Evolutionary conservation across 2,329 filamentous ascomycete species (phyloP).

Genomic region (Cladophialophora exuberans): DNA sequence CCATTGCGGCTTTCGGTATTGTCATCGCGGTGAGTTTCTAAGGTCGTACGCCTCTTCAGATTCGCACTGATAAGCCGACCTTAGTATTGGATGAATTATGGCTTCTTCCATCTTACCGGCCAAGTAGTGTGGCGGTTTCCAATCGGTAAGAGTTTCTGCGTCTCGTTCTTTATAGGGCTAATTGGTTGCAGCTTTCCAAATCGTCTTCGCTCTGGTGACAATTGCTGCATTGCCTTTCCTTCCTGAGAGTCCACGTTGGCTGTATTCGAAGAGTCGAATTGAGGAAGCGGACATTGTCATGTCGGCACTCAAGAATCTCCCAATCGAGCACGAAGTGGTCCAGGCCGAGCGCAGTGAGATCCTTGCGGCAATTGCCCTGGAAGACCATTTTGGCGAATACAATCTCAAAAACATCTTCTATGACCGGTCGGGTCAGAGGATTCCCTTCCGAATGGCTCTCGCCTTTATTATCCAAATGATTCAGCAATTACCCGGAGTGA

Average conservation of each 20-base stretch:
- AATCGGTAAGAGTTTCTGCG: neutral
- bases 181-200: conserved; percentile 49
- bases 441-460: conserved; percentile 12
- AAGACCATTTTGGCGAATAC: conserved; percentile 17
- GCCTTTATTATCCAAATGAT: conserved; percentile 18
- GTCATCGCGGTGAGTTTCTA: no score
- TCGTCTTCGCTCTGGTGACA: conserved; percentile 53
- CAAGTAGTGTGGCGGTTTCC: conserved; percentile 51
- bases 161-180: neutral
- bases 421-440: conserved; percentile 20
- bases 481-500: conserved; percentile 19
- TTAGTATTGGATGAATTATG: conserved; percentile 60
- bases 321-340: conserved; percentile 15
- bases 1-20: conserved; percentile 55
- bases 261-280: conserved; percentile 47
- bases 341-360: conserved; percentile 18
- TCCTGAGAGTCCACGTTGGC: conserved; percentile 51
- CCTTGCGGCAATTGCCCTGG: conserved; percentile 16
- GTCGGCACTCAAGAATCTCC: conserved; percentile 48
- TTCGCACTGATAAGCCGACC: no score
- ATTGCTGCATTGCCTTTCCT: conserved; percentile 50
- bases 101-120: conserved; percentile 51
- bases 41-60: no score
- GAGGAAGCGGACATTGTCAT: conserved; percentile 53
- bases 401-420: conserved; percentile 19